Percentiles rank a stretch among this genome's conserved stretches.
phyloP scores from a whole-genome alignment of 1,284 basidiomycete genomes.

The Hemileia vastatrix region DNA sequence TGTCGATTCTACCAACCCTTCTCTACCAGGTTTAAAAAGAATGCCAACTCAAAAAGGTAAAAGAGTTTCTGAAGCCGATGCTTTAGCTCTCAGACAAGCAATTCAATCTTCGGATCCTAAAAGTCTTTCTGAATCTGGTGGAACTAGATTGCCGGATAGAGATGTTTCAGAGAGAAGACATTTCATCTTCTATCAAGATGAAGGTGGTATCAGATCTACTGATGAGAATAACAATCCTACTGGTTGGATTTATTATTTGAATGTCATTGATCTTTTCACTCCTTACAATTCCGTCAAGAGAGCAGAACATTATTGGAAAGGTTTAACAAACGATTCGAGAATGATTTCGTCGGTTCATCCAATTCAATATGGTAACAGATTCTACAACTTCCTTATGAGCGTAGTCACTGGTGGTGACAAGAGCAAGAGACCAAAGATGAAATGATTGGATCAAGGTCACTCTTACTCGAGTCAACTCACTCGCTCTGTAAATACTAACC shows the following conservation, averaged over 20 bases:
- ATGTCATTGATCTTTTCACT: no score
- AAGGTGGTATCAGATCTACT: conserved; percentile 42
- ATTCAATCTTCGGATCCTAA: conserved; percentile 38
- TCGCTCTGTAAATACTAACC: no score
- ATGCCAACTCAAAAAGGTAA: not conserved
- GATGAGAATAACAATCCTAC: conserved; percentile 37
- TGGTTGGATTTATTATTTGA: conserved; percentile 40
- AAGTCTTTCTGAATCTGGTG: conserved; percentile 32
- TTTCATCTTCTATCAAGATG: conserved; percentile 43
- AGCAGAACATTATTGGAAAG: conserved; percentile 39
- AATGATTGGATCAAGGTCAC: no score
- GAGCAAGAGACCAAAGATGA: conserved; percentile 31
- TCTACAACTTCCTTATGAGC: conserved; percentile 33
- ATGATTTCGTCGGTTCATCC: conserved; percentile 40
- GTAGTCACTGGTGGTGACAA: conserved; percentile 32
- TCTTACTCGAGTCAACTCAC: no score
- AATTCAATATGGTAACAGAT: conserved; percentile 37
- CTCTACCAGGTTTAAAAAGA: not conserved
- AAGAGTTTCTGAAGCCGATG: conserved; percentile 21
- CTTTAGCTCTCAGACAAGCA: conserved; percentile 33
- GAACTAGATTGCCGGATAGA: conserved; percentile 35
- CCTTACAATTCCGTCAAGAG: conserved; percentile 40
- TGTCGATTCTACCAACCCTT: conserved; percentile 20
- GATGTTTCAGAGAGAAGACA: conserved; percentile 37
- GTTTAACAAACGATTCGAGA: conserved; percentile 31